phyloP scores from a whole-genome alignment of 257 asterid species.

The Solanum gandarillasii region DNA sequence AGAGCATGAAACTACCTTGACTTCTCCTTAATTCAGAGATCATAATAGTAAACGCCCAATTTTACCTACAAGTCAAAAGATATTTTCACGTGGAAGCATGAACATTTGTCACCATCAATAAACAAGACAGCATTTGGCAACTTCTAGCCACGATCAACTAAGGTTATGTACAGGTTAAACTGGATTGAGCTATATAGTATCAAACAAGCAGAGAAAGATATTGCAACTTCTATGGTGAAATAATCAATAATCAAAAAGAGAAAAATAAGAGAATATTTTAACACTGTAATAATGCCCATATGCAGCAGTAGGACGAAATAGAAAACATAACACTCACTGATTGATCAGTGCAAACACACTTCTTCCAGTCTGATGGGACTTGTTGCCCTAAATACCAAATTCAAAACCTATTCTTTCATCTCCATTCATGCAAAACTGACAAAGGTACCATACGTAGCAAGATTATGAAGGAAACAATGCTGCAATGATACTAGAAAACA shows the following conservation, averaged over 20 bases:
- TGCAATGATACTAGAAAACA: background rate
- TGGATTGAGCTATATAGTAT: background rate
- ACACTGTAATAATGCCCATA: background rate
- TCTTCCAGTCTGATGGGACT: background rate
- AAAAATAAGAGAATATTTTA: background rate
- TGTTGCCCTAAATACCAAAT: background rate
- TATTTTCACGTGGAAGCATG: conserved; percentile 68
- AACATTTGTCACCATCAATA: conserved; percentile 40
- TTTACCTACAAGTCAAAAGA: conserved; percentile 88
- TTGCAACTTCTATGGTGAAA: background rate
- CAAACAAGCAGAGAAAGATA: background rate
- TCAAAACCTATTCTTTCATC: background rate
- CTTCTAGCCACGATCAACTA: conserved; percentile 1
- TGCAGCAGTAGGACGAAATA: background rate
- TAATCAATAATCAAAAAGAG: background rate
- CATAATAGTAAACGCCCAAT: conserved; percentile 80
- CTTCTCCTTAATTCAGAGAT: conserved; percentile 87
- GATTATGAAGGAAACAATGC: background rate
- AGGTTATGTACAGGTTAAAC: background rate
- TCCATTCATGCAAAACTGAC: conserved; percentile 3
- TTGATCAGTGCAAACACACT: background rate
- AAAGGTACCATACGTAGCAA: conserved; percentile 6
- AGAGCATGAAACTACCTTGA: conserved; percentile 83
- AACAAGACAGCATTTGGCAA: conserved; percentile 28
- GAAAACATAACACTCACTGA: background rate